Percentiles rank a stretch among this genome's conserved stretches.
Evolutionary conservation across 371 early-diverging fungal species (phyloP).

Genomic region (Mucor irregularis): DNA sequence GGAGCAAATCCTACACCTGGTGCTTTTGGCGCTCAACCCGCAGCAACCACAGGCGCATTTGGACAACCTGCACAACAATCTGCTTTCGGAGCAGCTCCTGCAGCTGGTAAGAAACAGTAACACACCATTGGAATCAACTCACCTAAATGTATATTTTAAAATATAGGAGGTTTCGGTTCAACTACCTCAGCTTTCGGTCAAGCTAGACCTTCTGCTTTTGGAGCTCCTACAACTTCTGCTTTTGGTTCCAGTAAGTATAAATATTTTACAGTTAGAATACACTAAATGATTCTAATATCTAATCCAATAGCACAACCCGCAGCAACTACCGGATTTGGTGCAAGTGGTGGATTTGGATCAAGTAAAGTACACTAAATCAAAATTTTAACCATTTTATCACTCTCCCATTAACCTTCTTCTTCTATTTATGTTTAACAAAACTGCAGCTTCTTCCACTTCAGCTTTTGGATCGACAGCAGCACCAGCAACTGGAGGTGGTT

Average conservation of each 20-base stretch:
- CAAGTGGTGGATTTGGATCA: slow-evolving; percentile 45
- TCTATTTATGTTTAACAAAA: neutral
- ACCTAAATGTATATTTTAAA: neutral
- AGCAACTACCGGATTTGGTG: slow-evolving; percentile 31
- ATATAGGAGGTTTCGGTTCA: slow-evolving; percentile 39
- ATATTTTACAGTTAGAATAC: neutral
- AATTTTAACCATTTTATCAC: neutral
- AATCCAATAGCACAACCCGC: slow-evolving; percentile 26
- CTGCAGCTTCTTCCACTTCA: slow-evolving; percentile 33
- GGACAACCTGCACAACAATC: slow-evolving; percentile 50
- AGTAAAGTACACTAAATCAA: slow-evolving; percentile 28
- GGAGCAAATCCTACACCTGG: slow-evolving; percentile 43
- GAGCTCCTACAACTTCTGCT: slow-evolving; percentile 32
- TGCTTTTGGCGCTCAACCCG: slow-evolving; percentile 37
- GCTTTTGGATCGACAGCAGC: slow-evolving; percentile 53
- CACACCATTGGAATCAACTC: neutral
- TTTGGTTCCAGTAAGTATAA: slow-evolving; percentile 30
- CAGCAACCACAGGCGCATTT: slow-evolving; percentile 48
- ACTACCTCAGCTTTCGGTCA: slow-evolving; percentile 54
- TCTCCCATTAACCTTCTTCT: neutral
- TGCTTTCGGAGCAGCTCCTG: slow-evolving; percentile 37
- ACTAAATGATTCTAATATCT: neutral
- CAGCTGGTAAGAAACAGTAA: slow-evolving; percentile 28
- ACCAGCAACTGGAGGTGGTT: slow-evolving; percentile 42
- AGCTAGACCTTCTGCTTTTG: slow-evolving; percentile 38